Base-by-base conservation (phyloP, 2,329 filamentous ascomycete genomes). In the Colletotrichum eremochloae region DNA sequence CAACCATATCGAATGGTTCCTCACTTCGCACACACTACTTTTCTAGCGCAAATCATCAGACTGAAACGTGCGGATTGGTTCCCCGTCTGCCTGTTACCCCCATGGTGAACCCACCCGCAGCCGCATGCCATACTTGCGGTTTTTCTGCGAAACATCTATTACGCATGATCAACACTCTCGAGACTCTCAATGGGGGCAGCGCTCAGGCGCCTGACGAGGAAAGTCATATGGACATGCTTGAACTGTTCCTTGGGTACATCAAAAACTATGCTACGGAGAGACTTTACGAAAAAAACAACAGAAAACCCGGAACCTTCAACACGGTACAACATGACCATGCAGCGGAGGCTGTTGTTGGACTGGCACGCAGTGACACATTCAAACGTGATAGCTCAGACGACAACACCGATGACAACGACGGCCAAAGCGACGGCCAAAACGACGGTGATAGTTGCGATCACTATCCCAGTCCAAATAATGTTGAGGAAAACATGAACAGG, bases 261-360 rank as follows among this genome's bases (percentile, higher is more conserved):
- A 65, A 40, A 14, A 44, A 65, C 42, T 65, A 65, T 57, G 24
- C 63, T 24, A 65, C 12, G 5, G 52, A 56, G 58, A 61, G 58
- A 40, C 63, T 65, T 65, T 29, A 57, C n/a, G 9, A 11, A 36
- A 15, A 18, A 57, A 57, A 24, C 29, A 61, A 24, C 15, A 40
- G 7, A 33, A 20, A 48, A 29, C 24, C 5, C 6, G 6, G 24
- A 44, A 9, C 18, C 4, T 56, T 12, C 14, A 33, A 33, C 29
- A 24, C 9, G 9, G 46, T n/a, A 31, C 9, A 55, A 33, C 2
- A 53, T 20, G 36, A 63, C 11, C 6, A 63, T 40, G 15, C 12
- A 63, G 33, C 33, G 12, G 48, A 64, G 50, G 63, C 11, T 42
- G 18, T 29, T 57, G 5, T 48, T 9, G 3, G 29, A 31, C 9